Evolutionary conservation across 1,139 yeast species (phyloP).

Genomic region (Geotrichum siamense): DNA sequence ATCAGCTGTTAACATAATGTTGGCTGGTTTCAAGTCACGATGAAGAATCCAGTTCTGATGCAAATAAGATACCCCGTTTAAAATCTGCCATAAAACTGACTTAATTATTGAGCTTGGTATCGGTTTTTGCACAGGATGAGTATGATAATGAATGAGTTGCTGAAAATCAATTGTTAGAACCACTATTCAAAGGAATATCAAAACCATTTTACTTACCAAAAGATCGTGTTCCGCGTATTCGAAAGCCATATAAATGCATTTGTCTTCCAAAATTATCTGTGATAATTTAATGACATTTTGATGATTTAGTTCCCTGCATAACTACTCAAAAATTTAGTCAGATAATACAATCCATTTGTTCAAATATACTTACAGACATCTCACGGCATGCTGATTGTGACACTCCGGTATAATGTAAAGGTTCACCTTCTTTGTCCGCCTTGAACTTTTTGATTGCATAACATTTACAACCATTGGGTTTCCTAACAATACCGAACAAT

Average conservation of each 20-base stretch:
- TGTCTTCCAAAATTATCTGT: constrained; percentile 83
- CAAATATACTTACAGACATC: constrained; percentile 48
- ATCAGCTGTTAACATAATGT: constrained; percentile 84
- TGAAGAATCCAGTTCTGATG: constrained; percentile 97
- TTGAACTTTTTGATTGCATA: constrained; percentile 93
- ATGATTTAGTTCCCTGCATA: constrained; percentile 81
- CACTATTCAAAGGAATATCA: background rate
- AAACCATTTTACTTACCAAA: constrained; percentile 30
- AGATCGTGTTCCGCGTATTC: constrained; percentile 95
- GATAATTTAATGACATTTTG: constrained; percentile 70
- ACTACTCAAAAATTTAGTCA: constrained; percentile 17
- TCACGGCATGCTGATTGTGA: constrained; percentile 96
- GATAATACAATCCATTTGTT: background rate
- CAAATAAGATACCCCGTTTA: constrained; percentile 82
- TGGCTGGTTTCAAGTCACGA: constrained; percentile 94
- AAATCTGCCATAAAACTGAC: constrained; percentile 83
- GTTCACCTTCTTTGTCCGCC: constrained; percentile 88
- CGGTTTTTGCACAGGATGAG: constrained; percentile 75
- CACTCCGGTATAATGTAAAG: constrained; percentile 84
- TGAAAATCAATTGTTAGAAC: background rate
- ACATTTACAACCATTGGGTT: constrained; percentile 18
- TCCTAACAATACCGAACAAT: background rate
- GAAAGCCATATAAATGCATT: constrained; percentile 88
- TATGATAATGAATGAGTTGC: constrained; percentile 88
- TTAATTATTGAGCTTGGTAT: constrained; percentile 74